Conservation (phyloP, 805 yeast genomes). For the Phaffomyces antillensis region DNA sequence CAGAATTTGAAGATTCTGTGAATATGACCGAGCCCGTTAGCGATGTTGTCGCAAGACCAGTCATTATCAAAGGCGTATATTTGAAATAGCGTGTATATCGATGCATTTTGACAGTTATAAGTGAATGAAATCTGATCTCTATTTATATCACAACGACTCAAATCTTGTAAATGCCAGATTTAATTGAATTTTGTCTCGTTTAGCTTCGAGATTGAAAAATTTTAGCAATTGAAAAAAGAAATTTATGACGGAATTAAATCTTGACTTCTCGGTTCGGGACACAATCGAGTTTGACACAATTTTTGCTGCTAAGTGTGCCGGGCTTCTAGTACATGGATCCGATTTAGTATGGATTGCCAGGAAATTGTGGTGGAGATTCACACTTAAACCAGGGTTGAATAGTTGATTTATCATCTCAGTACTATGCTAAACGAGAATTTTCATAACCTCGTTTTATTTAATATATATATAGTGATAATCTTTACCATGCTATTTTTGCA, state of each 20-base stretch:
- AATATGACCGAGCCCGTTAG: constrained; percentile 5
- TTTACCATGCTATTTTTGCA: constrained; percentile 37
- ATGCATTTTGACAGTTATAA: not conserved
- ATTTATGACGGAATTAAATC: not conserved
- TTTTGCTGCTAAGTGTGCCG: too few relatives aligned
- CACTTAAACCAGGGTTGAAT: too few relatives aligned
- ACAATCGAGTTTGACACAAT: not conserved
- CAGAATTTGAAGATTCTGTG: constrained; percentile 6
- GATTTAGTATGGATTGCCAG: too few relatives aligned
- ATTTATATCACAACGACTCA: not conserved
- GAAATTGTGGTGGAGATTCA: too few relatives aligned
- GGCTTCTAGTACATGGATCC: too few relatives aligned
- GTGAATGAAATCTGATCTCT: not conserved
- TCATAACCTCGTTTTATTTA: too few relatives aligned
- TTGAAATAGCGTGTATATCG: constrained; percentile 1
- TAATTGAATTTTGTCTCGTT: not conserved
- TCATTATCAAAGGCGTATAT: constrained; percentile 5
- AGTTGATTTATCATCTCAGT: too few relatives aligned
- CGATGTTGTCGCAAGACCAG: constrained; percentile 7
- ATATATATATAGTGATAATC: too few relatives aligned
- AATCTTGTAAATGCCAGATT: not conserved
- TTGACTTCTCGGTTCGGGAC: not conserved
- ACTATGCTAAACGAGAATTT: too few relatives aligned
- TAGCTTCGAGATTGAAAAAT: not conserved
- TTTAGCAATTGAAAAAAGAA: not conserved